These are phyloP conservation scores for Botrytis tulipae DNA, from an alignment of 2,329 filamentous ascomycete genomes.

Conservation along the genomic window DNA sequence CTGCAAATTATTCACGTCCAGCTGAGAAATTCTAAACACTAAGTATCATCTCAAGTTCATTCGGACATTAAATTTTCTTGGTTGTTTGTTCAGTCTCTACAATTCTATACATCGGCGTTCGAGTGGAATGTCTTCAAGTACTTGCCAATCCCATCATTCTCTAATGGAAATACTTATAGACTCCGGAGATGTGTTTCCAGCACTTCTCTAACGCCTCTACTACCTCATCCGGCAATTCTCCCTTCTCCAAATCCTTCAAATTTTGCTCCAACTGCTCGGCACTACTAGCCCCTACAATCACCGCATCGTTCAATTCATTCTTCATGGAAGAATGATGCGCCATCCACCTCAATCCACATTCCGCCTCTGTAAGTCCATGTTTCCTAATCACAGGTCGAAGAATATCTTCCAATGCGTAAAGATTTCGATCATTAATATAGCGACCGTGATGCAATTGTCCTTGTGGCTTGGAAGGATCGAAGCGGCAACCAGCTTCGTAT, in stretches of 20 bases:
- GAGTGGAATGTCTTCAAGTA: neutral
- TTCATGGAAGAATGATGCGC: conserved; percentile 66
- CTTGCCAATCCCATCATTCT: neutral
- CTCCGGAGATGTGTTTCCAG: conserved; percentile 49
- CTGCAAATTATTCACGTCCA: neutral
- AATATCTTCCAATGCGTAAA: conserved; percentile 60
- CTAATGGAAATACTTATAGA: conserved; percentile 10
- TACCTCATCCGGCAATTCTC: conserved; percentile 74
- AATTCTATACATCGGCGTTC: neutral
- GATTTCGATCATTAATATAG: conserved; percentile 62
- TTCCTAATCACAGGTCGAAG: conserved; percentile 68
- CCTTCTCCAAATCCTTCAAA: conserved; percentile 59
- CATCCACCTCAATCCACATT: conserved; percentile 71
- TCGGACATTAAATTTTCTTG: neutral
- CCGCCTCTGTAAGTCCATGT: conserved; percentile 66
- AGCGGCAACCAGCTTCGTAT: conserved; percentile 26
- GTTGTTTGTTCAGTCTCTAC: neutral
- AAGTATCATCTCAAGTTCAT: neutral
- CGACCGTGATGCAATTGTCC: conserved; percentile 52
- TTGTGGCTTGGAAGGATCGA: conserved; percentile 45
- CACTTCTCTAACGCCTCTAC: conserved; percentile 73
- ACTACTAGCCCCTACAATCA: conserved; percentile 60
- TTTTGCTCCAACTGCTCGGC: conserved; percentile 57
- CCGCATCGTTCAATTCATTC: conserved; percentile 53
- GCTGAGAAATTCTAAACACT: too few species aligned